These are phyloP conservation scores for Thielaviopsis musarum DNA, from an alignment of 2,329 filamentous ascomycete genomes.

Conservation along the genomic window DNA sequence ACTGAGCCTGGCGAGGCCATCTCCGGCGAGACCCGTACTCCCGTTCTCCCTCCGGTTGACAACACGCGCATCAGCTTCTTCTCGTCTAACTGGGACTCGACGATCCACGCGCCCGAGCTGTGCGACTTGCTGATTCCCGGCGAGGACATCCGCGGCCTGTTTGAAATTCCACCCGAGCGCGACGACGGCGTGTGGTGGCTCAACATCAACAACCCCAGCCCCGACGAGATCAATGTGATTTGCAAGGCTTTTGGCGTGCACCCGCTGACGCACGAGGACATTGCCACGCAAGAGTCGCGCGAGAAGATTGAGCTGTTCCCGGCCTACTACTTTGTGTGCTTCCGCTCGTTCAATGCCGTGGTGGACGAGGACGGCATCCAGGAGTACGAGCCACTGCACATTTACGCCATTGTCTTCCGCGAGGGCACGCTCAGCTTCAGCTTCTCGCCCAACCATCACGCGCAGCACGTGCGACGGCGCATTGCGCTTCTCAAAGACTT, in stretches of 20 bases:
- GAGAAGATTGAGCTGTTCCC: constrained; percentile 98
- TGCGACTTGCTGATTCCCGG: constrained; percentile 78
- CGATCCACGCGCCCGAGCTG: constrained; percentile 77
- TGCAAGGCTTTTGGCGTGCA: constrained; percentile 93
- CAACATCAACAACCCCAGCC: constrained; percentile 77
- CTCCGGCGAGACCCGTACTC: constrained; percentile 6
- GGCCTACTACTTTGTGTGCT: constrained; percentile 95
- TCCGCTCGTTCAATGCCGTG: constrained; percentile 75
- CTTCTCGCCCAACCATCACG: constrained; percentile 74
- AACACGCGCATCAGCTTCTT: constrained; percentile 90
- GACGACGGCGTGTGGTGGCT: constrained; percentile 92
- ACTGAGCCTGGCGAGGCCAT: constrained; percentile 21
- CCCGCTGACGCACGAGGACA: constrained; percentile 90
- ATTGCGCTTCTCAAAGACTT: constrained; percentile 91
- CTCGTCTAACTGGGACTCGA: constrained; percentile 84
- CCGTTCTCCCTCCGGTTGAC: constrained; percentile 29
- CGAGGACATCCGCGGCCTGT: constrained; percentile 77
- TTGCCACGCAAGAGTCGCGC: constrained; percentile 82
- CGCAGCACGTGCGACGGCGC: constrained; percentile 73
- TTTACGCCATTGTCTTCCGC: constrained; percentile 92
- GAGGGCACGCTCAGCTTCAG: constrained; percentile 92
- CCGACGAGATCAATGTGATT: constrained; percentile 73
- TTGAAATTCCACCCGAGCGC: constrained; percentile 46
- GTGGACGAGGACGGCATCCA: constrained; percentile 61
- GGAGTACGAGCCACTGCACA: constrained; percentile 87